Conservation (phyloP, 2,329 filamentous ascomycete genomes). For the Colletotrichum endophyticum region DNA sequence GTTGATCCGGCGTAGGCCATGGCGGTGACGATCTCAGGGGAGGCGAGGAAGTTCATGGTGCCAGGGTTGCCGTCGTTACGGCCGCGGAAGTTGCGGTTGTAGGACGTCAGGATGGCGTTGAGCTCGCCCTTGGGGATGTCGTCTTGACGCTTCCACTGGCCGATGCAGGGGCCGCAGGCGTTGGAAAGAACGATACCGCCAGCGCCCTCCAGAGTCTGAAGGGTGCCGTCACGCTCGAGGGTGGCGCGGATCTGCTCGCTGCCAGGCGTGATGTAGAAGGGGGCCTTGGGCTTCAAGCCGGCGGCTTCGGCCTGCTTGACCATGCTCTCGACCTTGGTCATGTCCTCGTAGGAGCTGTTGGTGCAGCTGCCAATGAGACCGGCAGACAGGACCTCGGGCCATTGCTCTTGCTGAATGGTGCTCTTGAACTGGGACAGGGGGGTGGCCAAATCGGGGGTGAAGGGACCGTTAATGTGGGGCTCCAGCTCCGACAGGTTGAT, state of each 20-base stretch:
- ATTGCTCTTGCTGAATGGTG: slow-evolving; percentile 81
- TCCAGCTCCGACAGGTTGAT: slow-evolving; percentile 91
- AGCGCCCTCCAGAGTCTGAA: slow-evolving; percentile 83
- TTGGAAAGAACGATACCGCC: slow-evolving; percentile 92
- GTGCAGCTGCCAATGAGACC: slow-evolving; percentile 98
- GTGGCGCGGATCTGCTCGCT: slow-evolving; percentile 97
- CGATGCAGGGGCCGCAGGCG: slow-evolving; percentile 92
- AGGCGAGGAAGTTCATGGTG: slow-evolving; percentile 99
- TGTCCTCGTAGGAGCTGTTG: slow-evolving; percentile 98
- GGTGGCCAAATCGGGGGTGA: slow-evolving; percentile 93
- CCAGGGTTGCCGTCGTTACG: slow-evolving; percentile 96
- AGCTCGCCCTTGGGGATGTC: slow-evolving; percentile 81
- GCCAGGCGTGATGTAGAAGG: slow-evolving; percentile 96
- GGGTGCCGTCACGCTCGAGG: slow-evolving; percentile 84
- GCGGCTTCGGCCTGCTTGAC: slow-evolving; percentile 89
- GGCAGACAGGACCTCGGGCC: slow-evolving; percentile 90
- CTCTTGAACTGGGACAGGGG: slow-evolving; percentile 90
- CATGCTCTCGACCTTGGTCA: slow-evolving; percentile 92
- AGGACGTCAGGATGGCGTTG: slow-evolving; percentile 96
- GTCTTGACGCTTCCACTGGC: slow-evolving; percentile 94
- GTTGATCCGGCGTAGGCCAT: slow-evolving; percentile 93
- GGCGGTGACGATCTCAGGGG: slow-evolving; percentile 94
- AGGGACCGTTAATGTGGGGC: slow-evolving; percentile 96
- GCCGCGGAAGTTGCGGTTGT: slow-evolving; percentile 98
- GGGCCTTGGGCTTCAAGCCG: slow-evolving; percentile 86